These are phyloP conservation scores for Venturia pyrina DNA, from an alignment of 2,329 filamentous ascomycete genomes.

Conservation along the genomic window DNA sequence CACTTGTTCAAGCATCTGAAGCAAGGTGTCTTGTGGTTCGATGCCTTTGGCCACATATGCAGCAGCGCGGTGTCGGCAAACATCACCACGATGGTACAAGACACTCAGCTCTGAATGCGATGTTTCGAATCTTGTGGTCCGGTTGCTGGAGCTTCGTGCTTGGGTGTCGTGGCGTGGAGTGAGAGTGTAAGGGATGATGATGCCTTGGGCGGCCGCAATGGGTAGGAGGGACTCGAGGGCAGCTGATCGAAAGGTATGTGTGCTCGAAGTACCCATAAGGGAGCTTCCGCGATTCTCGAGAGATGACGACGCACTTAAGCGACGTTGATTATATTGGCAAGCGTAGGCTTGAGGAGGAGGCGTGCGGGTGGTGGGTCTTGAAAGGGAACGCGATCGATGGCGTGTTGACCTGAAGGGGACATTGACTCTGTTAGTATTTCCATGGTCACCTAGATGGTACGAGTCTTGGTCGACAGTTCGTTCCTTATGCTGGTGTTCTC, in stretches of 20 bases:
- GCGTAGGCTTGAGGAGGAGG: background rate
- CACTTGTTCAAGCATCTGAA: background rate
- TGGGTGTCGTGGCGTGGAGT: background rate
- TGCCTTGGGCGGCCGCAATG: conserved; percentile 27
- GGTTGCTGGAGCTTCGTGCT: background rate
- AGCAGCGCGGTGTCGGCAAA: conserved; percentile 2
- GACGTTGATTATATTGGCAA: background rate
- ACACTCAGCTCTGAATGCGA: background rate
- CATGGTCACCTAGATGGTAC: background rate
- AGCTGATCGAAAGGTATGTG: conserved; percentile 18
- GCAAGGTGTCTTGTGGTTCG: background rate
- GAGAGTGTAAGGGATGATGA: conserved; percentile 13
- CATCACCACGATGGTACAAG: background rate
- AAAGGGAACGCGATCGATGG: background rate
- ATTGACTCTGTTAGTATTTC: background rate
- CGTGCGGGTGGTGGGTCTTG: background rate
- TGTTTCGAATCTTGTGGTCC: background rate
- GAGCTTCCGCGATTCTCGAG: background rate
- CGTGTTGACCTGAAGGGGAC: background rate
- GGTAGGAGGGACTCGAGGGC: conserved; percentile 27
- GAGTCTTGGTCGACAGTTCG: background rate
- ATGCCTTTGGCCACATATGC: background rate
- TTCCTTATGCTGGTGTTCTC: background rate
- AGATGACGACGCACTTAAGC: background rate
- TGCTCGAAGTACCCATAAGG: background rate